Base-by-base conservation (phyloP, 805 yeast genomes). In the Cephaloascus albidus region DNA sequence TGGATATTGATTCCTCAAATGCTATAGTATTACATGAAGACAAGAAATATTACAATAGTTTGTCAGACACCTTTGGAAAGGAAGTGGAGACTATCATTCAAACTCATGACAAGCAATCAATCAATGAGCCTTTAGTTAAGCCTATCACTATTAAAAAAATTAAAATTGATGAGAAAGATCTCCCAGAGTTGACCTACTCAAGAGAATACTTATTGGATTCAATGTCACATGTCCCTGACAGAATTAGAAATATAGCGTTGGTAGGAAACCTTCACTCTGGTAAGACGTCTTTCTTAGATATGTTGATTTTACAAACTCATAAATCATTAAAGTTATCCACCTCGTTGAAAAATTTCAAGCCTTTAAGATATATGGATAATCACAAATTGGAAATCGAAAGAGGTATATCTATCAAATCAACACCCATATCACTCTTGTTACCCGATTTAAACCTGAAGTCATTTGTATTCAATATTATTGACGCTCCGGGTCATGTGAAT, bases 401-500 rank as follows among this genome's bases (percentile, higher is more conserved):
- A 43, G 89, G 88, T 0, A 45, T 86, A 4, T 68, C 94, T 1
- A 68, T 86, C 14, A 79, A 79, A 48, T 38, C 81, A 1, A 61
- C 81, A 1, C 78, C 86, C 0, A 68, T 83, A 46, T 63, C 90
- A 0, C 47, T 85, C 8, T 54, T 89, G 4, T 55, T 81, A 14
- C 74, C 72, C 0, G 76, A 76, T 51, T 44, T 74, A 20, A 59
- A 59, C 14, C 73, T 67, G 1, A 75, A 72, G 44, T 80, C 95
- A 0, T 58, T 63, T 15, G 74, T 76, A 0, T 49, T 80, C 17
- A 85, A 83, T 50, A 44, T 89, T 1, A 46, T 87, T 1, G 99
- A 94, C 51, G 67, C 95, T 0, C 99, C 99, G 0, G 99, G 99
- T 0, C 97, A 93, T 57, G 72, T 75, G 0, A 81, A 87, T 51